Evolutionary conservation across 2,329 filamentous ascomycete genomes (phyloP), one percentile per base, ranked within the genome.

Genomic region (Pestalotiopsis sp.): DNA sequence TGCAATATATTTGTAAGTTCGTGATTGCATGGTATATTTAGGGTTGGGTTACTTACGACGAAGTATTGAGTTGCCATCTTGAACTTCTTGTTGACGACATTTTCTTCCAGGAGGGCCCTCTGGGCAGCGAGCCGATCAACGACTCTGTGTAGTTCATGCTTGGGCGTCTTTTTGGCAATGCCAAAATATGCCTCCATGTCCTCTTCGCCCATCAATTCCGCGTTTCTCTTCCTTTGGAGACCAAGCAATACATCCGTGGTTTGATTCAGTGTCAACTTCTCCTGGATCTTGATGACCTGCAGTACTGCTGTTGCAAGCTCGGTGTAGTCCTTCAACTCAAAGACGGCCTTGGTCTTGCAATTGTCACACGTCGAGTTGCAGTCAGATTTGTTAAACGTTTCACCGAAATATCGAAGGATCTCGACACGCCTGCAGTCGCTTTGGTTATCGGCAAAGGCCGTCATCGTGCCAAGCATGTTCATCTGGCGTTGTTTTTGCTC

Each of bases 401-500:
- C 97, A 68, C 92, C 94, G 83, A 99, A 99, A 80, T 99, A 99
- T n/a, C 88, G 88, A 41, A 99, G 88, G 17, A 99, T 91, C 79
- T 97, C 93, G 1, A 92, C 91, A 70, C 96, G 88, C 71, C 96
- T 91, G 78, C 96, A 99, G 74, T 97, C 94, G 67, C 88, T 91
- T 74, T 88, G 88, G 80, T 98, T 98, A 76, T 98, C 93, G 78
- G 95, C 98, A 76, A 93, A 99, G 69, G 93, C 90, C 1, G 94
- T 86, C 69, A 99, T 94, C 49, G 91, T 90, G 69, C 92, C 90
- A 61, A 99, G 85, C 94, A 98, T 97, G 49, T 91, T 87, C 72
- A 88, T 87, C 76, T 98, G 94, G 20, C 94, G 88, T 70, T 94
- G 89, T 78, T 96, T 97, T 77, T 98, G 94, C 74, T 94, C 89